These are phyloP conservation scores for Leccinum aurantiacum DNA, from an alignment of 768 basidiomycete genomes.

Conservation along the genomic window DNA sequence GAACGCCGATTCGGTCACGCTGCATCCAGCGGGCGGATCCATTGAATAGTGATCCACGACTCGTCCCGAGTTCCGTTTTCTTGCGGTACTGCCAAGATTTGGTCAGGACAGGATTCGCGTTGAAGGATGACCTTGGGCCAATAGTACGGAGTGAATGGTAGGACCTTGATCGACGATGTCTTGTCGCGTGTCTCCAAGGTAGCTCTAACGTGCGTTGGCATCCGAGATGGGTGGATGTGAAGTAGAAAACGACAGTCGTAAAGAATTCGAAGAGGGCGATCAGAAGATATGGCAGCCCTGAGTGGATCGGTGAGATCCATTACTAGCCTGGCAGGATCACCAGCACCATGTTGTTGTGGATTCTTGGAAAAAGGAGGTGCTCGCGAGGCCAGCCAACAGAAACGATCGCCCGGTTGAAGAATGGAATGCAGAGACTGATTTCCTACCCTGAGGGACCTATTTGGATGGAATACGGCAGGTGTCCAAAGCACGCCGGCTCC, in stretches of 20 bases:
- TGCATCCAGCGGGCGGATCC: slow-evolving; percentile 42
- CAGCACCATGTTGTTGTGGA: slow-evolving; percentile 26
- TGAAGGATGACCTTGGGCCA: slow-evolving; percentile 46
- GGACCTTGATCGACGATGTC: slow-evolving; percentile 34
- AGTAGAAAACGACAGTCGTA: slow-evolving; percentile 70
- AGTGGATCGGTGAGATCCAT: slow-evolving; percentile 45
- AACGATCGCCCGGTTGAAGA: slow-evolving; percentile 21
- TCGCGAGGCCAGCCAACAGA: slow-evolving; percentile 66
- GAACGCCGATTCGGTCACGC: slow-evolving; percentile 4
- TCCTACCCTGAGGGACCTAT: slow-evolving; percentile 20
- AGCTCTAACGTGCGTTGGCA: slow-evolving; percentile 41
- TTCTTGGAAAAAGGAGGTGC: slow-evolving; percentile 45
- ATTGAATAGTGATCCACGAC: slow-evolving; percentile 45
- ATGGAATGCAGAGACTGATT: slow-evolving; percentile 15
- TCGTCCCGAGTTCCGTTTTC: slow-evolving; percentile 17
- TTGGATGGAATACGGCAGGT: slow-evolving; percentile 43
- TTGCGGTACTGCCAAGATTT: slow-evolving; percentile 22
- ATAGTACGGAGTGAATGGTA: slow-evolving; percentile 44
- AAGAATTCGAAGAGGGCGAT: slow-evolving; percentile 39
- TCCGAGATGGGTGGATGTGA: slow-evolving; percentile 41
- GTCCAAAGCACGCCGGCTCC: slow-evolving; percentile 68
- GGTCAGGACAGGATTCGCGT: slow-evolving; percentile 18
- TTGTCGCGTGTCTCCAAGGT: slow-evolving; percentile 24
- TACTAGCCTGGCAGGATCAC: slow-evolving; percentile 29
- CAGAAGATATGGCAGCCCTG: slow-evolving; percentile 15